Evolutionary conservation across 2,329 filamentous ascomycete species (phyloP), one percentile per base, ranked within the genome.

Genomic region (Capronia americana): DNA sequence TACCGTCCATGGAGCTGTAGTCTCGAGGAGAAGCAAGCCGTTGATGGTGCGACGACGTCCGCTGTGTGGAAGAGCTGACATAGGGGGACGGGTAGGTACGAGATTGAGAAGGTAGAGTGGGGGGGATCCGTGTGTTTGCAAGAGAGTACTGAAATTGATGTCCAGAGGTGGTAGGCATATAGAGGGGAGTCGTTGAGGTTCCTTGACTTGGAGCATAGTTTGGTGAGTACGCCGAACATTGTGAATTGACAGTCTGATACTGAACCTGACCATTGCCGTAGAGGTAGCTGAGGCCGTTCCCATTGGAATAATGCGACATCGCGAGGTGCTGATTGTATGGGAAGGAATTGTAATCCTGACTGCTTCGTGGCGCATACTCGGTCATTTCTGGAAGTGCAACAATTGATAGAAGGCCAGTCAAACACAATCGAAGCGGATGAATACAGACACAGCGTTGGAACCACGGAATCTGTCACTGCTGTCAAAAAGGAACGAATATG

Each of bases 341-440:
- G 55, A 70, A 65, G 51, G 57, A 60, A 66, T 71, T 69, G 65
- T 75, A 77, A 26, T 76, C 76, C 60, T 79, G 76, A 69, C 73
- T 75, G 67, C 70, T 71, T 69, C 78, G 78, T 70, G 77, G 77
- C 65, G 75, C 74, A 74, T 78, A 80, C 54, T 74, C 77, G 71
- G 76, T 79, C 79, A 81, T 80, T 70, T 64, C 70, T 67, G 48
- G 46, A 67, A 61, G 60, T 65, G 63, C 63, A 67, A 58, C 63
- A 65, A 58, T 50, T 64, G 56, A 63, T 60, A 54, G 46, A 64
- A 62, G 12, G 57, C 56, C 63, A 61, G 68, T 70, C 65, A 70
- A 65, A 66, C 53, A 51, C 34, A 38, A 57, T 64, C 44, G 57
- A 38, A 48, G 57, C 64, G 64, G 64, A 44, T 65, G 38, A 55